Base-by-base conservation (phyloP, 2,329 filamentous ascomycete species). In the Pestalotiopsis sp. region DNA sequence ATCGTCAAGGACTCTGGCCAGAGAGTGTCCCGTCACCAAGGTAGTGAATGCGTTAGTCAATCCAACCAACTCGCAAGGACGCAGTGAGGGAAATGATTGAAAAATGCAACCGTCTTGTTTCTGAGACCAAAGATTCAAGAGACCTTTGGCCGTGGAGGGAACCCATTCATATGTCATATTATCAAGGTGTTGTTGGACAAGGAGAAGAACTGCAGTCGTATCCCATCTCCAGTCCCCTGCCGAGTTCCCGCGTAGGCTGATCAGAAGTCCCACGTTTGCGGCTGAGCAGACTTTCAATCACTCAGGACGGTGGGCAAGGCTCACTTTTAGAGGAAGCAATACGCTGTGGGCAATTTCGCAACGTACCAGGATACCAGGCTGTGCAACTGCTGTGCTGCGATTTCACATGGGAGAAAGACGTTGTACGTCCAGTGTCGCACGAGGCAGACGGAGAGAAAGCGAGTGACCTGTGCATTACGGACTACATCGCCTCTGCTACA, bases 261-360 rank as follows among this genome's bases (percentile, higher is more conserved):
- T 58, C 31, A 39, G 52, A 27, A 23, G 56, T 59, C 45, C 56
- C 65, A 36, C 14, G 41, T 23, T 61, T 59, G 65, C 65, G 65
- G 65, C 65, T 67, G 65, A 67, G 65, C 65, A 67, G 23, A 9
- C 31, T 25, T 11, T 59, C 41, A 66, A 58, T 27, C 27, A 59
- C 23, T 36, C 12, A 23, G 27, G 23, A 57, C 23, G 20, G 27
- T 52, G 36, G 39, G 61, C 65, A 67, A 67, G 65, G 65, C 65
- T 67, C 52, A 56, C 65, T 67, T 45, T 61, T 57, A 9, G 14
- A 14, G 27, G 14, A 20, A 39, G 41, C 20, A 20, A 36, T 38
- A 23, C 62, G 20, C 13, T 61, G 14, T 61, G 31, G 36, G 65
- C 39, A n/a, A 39, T 62, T 38, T 62, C 27, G 59, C n/a, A 39